Evolutionary conservation across 176 grass and related monocot species (phyloP).

Genomic region (Pontederia crassipes): DNA sequence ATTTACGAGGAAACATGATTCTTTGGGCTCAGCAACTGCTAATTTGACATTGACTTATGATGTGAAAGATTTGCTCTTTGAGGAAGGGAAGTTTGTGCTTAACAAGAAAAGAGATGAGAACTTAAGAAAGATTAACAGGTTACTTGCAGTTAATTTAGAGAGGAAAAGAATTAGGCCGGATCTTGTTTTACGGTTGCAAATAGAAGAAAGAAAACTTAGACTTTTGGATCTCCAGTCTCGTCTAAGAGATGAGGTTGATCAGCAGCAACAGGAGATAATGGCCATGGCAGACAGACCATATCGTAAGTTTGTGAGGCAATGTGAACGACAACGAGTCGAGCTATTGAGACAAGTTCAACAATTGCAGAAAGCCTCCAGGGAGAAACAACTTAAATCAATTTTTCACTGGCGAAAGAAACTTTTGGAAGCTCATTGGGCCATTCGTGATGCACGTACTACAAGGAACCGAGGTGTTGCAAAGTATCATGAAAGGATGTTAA

Average conservation of each 20-base stretch:
- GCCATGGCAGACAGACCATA: slow-evolving; percentile 89
- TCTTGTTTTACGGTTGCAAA: slow-evolving; percentile 86
- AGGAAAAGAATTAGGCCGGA: slow-evolving; percentile 90
- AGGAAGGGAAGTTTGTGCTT: slow-evolving; percentile 68
- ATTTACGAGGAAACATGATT: slow-evolving; percentile 89
- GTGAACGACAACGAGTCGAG: slow-evolving; percentile 77
- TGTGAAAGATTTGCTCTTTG: slow-evolving; percentile 85
- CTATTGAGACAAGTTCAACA: slow-evolving; percentile 79
- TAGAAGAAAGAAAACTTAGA: slow-evolving; percentile 96
- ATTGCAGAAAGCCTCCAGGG: slow-evolving; percentile 66
- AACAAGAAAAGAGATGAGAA: slow-evolving; percentile 73
- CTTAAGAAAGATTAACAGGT: slow-evolving; percentile 84
- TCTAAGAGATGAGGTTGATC: slow-evolving; percentile 90
- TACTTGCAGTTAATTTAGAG: slow-evolving; percentile 84
- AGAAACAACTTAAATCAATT: slow-evolving; percentile 83
- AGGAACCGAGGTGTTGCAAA: slow-evolving; percentile 89
- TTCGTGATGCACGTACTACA: slow-evolving; percentile 92
- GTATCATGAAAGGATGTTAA: slow-evolving; percentile 96
- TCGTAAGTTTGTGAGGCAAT: slow-evolving; percentile 87
- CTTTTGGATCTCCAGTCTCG: slow-evolving; percentile 75
- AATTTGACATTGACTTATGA: slow-evolving; percentile 78
- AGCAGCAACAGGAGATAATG: slow-evolving; percentile 98
- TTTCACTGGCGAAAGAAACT: slow-evolving; percentile 98
- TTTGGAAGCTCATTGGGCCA: slow-evolving; percentile 87
- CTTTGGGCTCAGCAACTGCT: slow-evolving; percentile 34